These are phyloP conservation scores for Colletotrichum limetticola DNA, from an alignment of 2,329 filamentous ascomycete genomes.

Conservation along the genomic window DNA sequence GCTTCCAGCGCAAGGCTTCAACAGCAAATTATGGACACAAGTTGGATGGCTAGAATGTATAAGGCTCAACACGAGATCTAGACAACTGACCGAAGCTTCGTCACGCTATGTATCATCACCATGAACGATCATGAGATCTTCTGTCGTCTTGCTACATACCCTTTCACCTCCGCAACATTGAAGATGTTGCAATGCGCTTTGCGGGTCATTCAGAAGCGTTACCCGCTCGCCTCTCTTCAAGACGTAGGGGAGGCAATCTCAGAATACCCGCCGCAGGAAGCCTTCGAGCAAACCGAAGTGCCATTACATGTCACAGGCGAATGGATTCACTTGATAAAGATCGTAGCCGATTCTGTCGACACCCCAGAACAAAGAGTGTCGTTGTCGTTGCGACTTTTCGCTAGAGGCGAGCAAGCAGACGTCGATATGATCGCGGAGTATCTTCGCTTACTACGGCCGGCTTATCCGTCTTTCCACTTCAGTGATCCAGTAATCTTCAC, in stretches of 20 bases:
- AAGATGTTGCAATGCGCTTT: slow-evolving; percentile 12
- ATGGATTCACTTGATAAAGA: neutral
- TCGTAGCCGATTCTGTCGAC: neutral
- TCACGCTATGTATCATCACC: neutral
- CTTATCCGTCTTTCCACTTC: neutral
- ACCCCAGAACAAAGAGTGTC: neutral
- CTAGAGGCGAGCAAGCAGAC: neutral
- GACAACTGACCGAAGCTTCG: neutral
- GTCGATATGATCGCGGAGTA: neutral
- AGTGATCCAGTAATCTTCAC: neutral
- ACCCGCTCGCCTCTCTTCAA: neutral
- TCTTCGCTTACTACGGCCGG: neutral
- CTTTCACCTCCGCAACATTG: slow-evolving; percentile 9
- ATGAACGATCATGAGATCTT: slow-evolving; percentile 10
- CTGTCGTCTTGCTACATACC: neutral
- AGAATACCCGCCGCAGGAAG: slow-evolving; percentile 1
- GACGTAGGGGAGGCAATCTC: neutral
- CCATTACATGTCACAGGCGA: neutral
- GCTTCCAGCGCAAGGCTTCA: neutral
- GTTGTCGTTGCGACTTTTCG: neutral
- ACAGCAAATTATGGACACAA: neutral
- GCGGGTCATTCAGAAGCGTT: neutral
- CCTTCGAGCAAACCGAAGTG: slow-evolving; percentile 2
- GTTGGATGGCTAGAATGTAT: neutral
- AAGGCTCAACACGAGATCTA: neutral